These are phyloP conservation scores for Kwoniella europaea DNA, from an alignment of 768 basidiomycete species.

Conservation along the genomic window DNA sequence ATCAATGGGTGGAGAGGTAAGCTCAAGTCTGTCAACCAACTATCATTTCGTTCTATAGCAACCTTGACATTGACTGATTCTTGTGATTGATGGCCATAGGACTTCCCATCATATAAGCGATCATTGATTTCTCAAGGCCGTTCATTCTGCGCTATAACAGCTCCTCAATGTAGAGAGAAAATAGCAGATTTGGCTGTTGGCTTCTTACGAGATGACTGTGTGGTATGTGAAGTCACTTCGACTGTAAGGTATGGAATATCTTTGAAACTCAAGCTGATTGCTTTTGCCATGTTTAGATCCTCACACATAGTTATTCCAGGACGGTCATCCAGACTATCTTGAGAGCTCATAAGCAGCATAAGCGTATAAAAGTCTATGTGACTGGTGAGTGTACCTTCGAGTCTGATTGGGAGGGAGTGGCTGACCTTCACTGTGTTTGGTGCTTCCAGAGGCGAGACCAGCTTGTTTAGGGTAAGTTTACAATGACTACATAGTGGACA, in stretches of 20 bases:
- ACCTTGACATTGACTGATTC: not conserved
- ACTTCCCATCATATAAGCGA: constrained; percentile 79
- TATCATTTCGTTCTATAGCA: not conserved
- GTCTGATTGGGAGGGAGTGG: too few relatives aligned
- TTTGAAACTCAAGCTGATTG: not conserved
- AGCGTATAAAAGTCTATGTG: constrained; percentile 95
- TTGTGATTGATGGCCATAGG: constrained; percentile 61
- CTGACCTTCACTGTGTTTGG: not conserved
- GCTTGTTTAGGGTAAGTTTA: constrained; percentile 75
- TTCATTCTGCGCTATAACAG: constrained; percentile 71
- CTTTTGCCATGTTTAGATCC: constrained; percentile 66
- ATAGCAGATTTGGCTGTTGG: constrained; percentile 86
- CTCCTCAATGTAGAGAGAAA: constrained; percentile 81
- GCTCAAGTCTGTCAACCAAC: not conserved
- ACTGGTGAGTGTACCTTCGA: constrained; percentile 60
- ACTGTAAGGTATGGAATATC: not conserved
- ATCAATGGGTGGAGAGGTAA: constrained; percentile 50
- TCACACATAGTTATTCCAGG: constrained; percentile 95
- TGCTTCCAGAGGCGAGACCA: constrained; percentile 77
- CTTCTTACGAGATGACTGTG: constrained; percentile 89
- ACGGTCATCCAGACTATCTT: constrained; percentile 93
- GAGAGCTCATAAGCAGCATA: constrained; percentile 79
- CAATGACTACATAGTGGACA: too few relatives aligned
- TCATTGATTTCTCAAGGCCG: constrained; percentile 81
- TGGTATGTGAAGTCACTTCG: constrained; percentile 59